Evolutionary conservation across 148 eudicot species (phyloP), one percentile per base, ranked within the genome.

Genomic region (Vaccinium vitisidaea): DNA sequence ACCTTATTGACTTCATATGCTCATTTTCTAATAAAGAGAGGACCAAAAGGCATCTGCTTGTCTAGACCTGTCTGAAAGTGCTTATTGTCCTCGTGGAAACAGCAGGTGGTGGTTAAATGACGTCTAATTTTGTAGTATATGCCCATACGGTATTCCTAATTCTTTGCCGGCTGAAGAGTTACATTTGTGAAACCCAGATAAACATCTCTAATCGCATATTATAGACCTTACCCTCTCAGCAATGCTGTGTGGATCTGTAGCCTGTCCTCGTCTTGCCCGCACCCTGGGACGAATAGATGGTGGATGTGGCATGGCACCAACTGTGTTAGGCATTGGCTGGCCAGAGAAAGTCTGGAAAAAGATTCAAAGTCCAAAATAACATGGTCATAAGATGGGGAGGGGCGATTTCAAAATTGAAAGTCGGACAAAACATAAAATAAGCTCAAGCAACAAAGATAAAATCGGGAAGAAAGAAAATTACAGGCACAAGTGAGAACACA

Each of bases 171-270:
- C 11, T n/a, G 54, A 43, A 8, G 71, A 21, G 74, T 46, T 46
- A 43, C 8, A 50, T 21, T 49, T n/a, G 16, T 15, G 84, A 69
- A 82, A 82, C 61, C 59, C 63, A 6, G 77, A 32, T 3, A 71
- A 82, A 12, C 32, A 11, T 53, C 5, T 53, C 5, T 55, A 39
- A 54, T 55, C 43, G 49, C 50, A 73, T 73, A 71, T 70, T 82
- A 39, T 76, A 32, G 77, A 74, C 14, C 91, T 87, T 90, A 93
- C 95, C 90, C 95, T 90, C 86, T 93, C 95, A 70, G 95, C 95
- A 85, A 93, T 93, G 85, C 95, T 93, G 79, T 93, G 95, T 56
- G 95, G 95, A 87, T 93, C 95, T 59, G 95, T 93, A 74, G 95
- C 95, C 90, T 93, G 95, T 75, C 95, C 95, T 85, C 95, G 93